Percentiles rank a stretch among this genome's conserved stretches.
Conservation (phyloP, 2,329 filamentous ascomycete species). For the Ascochyta koolunga region DNA sequence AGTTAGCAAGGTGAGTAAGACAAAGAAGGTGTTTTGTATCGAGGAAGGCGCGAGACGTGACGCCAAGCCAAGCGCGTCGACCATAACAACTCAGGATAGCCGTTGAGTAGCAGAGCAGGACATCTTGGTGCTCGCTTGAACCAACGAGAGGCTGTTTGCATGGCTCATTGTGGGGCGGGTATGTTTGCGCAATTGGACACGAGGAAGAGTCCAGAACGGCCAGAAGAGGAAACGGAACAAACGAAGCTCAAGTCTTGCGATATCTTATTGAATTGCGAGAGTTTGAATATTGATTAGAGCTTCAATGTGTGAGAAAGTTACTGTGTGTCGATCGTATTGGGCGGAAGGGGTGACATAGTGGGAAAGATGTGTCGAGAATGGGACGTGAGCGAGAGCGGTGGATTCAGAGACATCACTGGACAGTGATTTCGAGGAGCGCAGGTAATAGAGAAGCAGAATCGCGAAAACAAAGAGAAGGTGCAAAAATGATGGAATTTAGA, state of each 20-base stretch:
- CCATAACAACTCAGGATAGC: not conserved
- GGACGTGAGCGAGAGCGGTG: no score
- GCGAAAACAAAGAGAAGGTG: no score
- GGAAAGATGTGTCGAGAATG: no score
- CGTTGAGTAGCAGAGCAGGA: not conserved
- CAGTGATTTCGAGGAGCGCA: no score
- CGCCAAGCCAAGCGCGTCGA: constrained; percentile 2
- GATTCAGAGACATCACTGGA: no score
- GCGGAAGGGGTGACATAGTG: no score
- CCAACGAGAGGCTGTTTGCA: not conserved
- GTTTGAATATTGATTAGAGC: not conserved
- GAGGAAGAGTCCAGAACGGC: not conserved
- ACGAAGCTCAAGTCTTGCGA: not conserved
- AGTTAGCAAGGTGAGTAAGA: not conserved
- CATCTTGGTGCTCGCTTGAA: not conserved
- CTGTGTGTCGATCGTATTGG: no score
- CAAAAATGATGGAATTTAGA: no score
- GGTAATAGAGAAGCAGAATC: no score
- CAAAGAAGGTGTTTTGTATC: not conserved
- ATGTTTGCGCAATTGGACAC: not conserved
- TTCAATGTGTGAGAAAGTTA: no score
- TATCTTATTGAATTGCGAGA: not conserved
- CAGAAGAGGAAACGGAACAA: constrained; percentile 1
- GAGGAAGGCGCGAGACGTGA: constrained; percentile 5
- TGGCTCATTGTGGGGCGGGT: not conserved